Conservation (phyloP, 768 basidiomycete genomes). For the Russula emetica region DNA sequence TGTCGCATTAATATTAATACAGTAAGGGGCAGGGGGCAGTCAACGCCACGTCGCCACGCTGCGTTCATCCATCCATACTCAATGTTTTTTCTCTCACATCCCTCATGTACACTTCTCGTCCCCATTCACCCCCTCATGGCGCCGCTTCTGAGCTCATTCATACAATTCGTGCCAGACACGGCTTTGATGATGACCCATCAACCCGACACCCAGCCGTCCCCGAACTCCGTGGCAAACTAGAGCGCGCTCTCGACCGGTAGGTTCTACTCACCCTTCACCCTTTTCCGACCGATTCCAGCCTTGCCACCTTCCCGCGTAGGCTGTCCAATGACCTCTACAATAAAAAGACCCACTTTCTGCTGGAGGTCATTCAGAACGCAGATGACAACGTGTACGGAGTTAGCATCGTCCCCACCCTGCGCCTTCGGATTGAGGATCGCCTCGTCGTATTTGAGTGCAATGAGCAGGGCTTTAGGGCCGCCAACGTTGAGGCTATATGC, state of each 20-base stretch:
- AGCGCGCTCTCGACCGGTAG: conserved; percentile 27
- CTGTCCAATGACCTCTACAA: conserved; percentile 31
- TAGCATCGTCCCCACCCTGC: conserved; percentile 20
- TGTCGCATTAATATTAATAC: neutral
- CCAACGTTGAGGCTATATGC: conserved; percentile 31
- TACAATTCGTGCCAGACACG: conserved; percentile 15
- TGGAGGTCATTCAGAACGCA: conserved; percentile 33
- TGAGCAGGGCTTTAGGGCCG: conserved; percentile 29
- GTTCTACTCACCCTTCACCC: neutral
- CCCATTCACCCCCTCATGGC: neutral
- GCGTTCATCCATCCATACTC: neutral
- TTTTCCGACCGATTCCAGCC: neutral
- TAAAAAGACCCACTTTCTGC: conserved; percentile 32
- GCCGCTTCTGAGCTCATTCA: conserved; percentile 6
- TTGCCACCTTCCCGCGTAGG: neutral
- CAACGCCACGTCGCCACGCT: too few species aligned
- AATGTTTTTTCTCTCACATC: neutral
- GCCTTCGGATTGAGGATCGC: conserved; percentile 21
- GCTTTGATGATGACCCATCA: conserved; percentile 13
- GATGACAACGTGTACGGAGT: conserved; percentile 30
- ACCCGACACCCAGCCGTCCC: neutral
- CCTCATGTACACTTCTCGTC: neutral
- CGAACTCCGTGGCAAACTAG: conserved; percentile 20
- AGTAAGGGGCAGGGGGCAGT: neutral
- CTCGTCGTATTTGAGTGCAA: conserved; percentile 29